Percentiles rank a stretch among this genome's conserved stretches.
Conservation (phyloP, 108 stramenopile species). For the Fragilaria radians region DNA sequence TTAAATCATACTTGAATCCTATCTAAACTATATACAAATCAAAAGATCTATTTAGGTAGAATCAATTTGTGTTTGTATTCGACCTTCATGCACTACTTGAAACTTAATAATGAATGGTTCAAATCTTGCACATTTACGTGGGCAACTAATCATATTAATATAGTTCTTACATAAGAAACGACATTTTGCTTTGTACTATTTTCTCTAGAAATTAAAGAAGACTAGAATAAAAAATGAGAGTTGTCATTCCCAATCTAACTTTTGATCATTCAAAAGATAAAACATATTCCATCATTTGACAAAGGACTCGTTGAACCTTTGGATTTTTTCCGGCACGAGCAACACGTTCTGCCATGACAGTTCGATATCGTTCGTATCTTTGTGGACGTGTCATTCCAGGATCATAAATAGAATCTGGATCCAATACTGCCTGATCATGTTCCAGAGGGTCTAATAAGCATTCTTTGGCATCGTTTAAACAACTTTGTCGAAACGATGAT, state of each 20-base stretch:
- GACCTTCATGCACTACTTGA: too few relatives aligned
- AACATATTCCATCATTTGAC: slow-evolving; percentile 33
- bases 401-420: slow-evolving; percentile 36
- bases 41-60: too few relatives aligned
- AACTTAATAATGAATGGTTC: too few relatives aligned
- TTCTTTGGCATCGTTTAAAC: slow-evolving; percentile 6
- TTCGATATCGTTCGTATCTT: slow-evolving; percentile 24
- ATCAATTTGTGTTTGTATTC: too few relatives aligned
- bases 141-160: too few relatives aligned
- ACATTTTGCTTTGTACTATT: too few relatives aligned
- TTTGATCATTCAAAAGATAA: slow-evolving; percentile 20
- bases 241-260: not conserved
- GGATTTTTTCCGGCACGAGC: slow-evolving; percentile 20
- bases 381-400: slow-evolving; percentile 22
- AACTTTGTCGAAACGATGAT: not conserved
- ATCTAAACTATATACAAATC: too few relatives aligned
- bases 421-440: slow-evolving; percentile 25
- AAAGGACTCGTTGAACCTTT: slow-evolving; percentile 13
- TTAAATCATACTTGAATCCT: too few relatives aligned
- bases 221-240: too few relatives aligned
- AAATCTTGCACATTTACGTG: too few relatives aligned
- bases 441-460: slow-evolving; percentile 47
- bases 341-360: slow-evolving; percentile 25
- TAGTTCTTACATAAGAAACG: too few relatives aligned
- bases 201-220: too few relatives aligned